These are phyloP conservation scores for Psilocybe azurescens DNA, from an alignment of 768 basidiomycete genomes.

Conservation along the genomic window DNA sequence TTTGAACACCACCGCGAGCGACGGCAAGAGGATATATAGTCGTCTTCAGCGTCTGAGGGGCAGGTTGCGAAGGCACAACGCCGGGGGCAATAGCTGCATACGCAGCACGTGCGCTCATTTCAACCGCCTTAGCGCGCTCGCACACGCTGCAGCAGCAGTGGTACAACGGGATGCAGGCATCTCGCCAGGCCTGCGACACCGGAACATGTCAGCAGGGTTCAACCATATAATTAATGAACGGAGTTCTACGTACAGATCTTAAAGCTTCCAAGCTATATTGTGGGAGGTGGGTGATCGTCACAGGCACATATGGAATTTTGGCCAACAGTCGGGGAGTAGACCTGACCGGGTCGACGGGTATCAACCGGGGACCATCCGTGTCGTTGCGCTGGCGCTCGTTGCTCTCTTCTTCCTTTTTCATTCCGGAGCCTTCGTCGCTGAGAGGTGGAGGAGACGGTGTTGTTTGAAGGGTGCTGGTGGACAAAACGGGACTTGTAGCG, in stretches of 20 bases:
- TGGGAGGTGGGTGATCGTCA: slow-evolving; percentile 57
- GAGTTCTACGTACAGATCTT: slow-evolving; percentile 48
- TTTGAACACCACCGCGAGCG: neutral
- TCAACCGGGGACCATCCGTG: slow-evolving; percentile 19
- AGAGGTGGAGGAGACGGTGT: slow-evolving; percentile 76
- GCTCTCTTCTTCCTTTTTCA: slow-evolving; percentile 36
- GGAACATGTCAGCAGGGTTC: slow-evolving; percentile 7
- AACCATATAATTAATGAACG: slow-evolving; percentile 5
- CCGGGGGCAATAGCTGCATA: slow-evolving; percentile 30
- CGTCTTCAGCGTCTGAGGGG: slow-evolving; percentile 3
- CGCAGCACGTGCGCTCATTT: slow-evolving; percentile 27
- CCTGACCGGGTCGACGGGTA: slow-evolving; percentile 62
- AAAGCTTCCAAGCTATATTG: slow-evolving; percentile 64
- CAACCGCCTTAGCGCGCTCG: slow-evolving; percentile 66
- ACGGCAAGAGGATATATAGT: slow-evolving; percentile 6
- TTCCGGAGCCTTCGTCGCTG: slow-evolving; percentile 32
- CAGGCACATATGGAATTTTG: slow-evolving; percentile 73
- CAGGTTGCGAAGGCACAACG: slow-evolving; percentile 19
- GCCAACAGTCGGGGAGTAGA: slow-evolving; percentile 63
- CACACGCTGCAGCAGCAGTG: slow-evolving; percentile 78
- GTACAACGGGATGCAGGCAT: slow-evolving; percentile 69
- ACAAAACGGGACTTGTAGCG: slow-evolving; percentile 73
- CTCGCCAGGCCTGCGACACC: slow-evolving; percentile 65
- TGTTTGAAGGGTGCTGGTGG: slow-evolving; percentile 77
- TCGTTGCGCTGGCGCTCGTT: neutral